Evolutionary conservation across 2,329 filamentous ascomycete species (phyloP).

Genomic region (Pseudogymnoascus sp.): DNA sequence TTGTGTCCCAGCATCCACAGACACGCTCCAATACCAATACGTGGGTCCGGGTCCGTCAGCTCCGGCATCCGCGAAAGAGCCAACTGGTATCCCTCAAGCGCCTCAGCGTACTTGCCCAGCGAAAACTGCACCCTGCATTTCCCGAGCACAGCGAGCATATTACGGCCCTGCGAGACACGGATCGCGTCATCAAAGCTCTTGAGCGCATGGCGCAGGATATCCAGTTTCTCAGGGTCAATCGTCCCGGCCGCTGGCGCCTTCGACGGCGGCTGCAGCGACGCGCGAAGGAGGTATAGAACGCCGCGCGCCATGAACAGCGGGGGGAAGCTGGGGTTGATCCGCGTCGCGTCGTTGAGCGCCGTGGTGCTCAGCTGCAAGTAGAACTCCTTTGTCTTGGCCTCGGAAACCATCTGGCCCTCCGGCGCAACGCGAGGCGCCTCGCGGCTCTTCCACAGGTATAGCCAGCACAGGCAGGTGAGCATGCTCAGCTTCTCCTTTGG

Average conservation of each 20-base stretch:
- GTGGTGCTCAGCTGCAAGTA: slow-evolving; percentile 87
- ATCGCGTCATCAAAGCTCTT: slow-evolving; percentile 95
- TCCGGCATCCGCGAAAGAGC: slow-evolving; percentile 79
- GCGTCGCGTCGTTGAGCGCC: slow-evolving; percentile 88
- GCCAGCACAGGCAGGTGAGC: slow-evolving; percentile 60
- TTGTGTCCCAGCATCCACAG: slow-evolving; percentile 96
- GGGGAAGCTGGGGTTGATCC: slow-evolving; percentile 85
- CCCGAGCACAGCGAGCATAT: slow-evolving; percentile 86
- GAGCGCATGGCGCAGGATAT: slow-evolving; percentile 73
- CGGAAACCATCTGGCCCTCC: slow-evolving; percentile 56
- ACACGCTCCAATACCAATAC: slow-evolving; percentile 93
- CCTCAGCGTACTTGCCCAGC: slow-evolving; percentile 75
- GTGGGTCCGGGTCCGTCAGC: slow-evolving; percentile 84
- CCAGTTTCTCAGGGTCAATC: slow-evolving; percentile 63
- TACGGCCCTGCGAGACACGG: slow-evolving; percentile 72
- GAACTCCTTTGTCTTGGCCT: slow-evolving; percentile 84
- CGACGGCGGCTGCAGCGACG: slow-evolving; percentile 71
- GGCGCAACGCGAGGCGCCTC: slow-evolving; percentile 56
- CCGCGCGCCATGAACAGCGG: slow-evolving; percentile 87
- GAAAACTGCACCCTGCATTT: slow-evolving; percentile 82
- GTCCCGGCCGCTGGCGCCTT: slow-evolving; percentile 54
- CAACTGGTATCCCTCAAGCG: slow-evolving; percentile 77
- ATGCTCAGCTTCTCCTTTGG: slow-evolving; percentile 60
- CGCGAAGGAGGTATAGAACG: slow-evolving; percentile 77
- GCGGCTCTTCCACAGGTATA: slow-evolving; percentile 62